Evolutionary conservation across 2,329 filamentous ascomycete species (phyloP).

Genomic region (Gnomoniopsis sp.): DNA sequence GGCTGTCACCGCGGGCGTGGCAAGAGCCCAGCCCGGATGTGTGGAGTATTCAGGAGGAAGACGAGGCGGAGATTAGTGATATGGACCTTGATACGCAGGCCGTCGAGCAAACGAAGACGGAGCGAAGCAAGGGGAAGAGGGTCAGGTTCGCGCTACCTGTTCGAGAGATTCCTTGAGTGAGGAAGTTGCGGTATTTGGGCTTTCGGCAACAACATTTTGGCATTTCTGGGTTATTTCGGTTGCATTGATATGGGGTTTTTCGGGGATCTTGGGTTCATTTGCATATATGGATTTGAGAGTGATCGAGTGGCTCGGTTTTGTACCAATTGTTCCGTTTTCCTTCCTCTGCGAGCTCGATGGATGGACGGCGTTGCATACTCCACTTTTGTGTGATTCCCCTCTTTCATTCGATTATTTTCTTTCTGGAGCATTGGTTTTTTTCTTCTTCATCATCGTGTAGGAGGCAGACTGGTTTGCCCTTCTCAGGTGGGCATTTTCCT

Average conservation of each 20-base stretch:
- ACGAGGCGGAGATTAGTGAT: slow-evolving; percentile 50
- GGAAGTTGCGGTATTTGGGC: not conserved
- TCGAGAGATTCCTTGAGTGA: slow-evolving; percentile 22
- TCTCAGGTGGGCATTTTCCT: not conserved
- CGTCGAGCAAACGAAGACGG: slow-evolving; percentile 24
- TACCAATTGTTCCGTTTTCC: not conserved
- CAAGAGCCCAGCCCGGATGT: slow-evolving; percentile 57
- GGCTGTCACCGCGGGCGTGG: slow-evolving; percentile 48
- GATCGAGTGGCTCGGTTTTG: not conserved
- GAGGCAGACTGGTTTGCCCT: not conserved
- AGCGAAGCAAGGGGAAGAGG: slow-evolving; percentile 51
- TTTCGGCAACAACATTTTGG: not conserved
- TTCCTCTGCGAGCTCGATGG: too few relatives aligned
- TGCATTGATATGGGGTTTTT: not conserved
- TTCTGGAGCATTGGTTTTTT: not conserved
- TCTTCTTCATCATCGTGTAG: not conserved
- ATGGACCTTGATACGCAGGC: slow-evolving; percentile 30
- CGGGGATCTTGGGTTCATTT: not conserved
- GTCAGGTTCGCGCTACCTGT: slow-evolving; percentile 52
- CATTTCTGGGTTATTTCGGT: not conserved
- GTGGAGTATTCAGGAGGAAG: slow-evolving; percentile 58
- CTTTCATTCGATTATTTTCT: too few relatives aligned
- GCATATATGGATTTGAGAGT: not conserved
- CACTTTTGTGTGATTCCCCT: not conserved
- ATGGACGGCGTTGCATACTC: not conserved